phyloP scores from a whole-genome alignment of 129 eudicot species.

The Pseudognaphalium luteoalbum region DNA sequence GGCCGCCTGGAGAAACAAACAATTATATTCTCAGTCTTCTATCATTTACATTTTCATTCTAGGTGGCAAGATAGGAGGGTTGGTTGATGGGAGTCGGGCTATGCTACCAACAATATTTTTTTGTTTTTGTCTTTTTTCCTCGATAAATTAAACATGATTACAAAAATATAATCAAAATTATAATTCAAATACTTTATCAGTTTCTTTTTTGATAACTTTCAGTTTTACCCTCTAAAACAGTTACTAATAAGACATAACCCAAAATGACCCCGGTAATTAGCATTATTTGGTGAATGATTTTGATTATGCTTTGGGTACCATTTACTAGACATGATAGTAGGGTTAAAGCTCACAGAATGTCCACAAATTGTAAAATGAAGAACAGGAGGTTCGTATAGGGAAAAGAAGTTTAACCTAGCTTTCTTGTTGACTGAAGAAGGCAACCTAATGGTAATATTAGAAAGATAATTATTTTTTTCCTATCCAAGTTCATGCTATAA shows the following conservation, averaged over 20 bases:
- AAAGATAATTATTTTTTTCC: background rate
- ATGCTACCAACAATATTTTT: background rate
- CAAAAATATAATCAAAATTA: background rate
- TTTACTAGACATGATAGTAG: conserved; percentile 2
- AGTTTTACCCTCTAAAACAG: background rate
- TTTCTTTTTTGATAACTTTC: background rate
- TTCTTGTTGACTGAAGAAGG: conserved; percentile 4
- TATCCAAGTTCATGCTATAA: conserved; percentile 13
- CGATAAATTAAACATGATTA: background rate
- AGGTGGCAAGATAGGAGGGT: background rate
- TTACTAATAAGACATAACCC: background rate
- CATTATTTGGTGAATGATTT: conserved; percentile 1
- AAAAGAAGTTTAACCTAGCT: background rate
- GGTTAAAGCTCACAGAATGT: background rate
- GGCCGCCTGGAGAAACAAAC: conserved; percentile 40
- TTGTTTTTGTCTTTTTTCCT: background rate
- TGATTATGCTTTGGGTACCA: conserved; percentile 3
- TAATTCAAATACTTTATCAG: background rate
- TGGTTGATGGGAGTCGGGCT: background rate
- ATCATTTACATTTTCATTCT: conserved; percentile 1
- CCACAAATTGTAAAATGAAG: background rate
- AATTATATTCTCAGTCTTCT: background rate
- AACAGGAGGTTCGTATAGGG: background rate
- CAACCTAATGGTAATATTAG: background rate
- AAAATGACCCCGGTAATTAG: background rate